phyloP scores from a whole-genome alignment of 2,329 filamentous ascomycete genomes.

The Curvularia spicifera region DNA sequence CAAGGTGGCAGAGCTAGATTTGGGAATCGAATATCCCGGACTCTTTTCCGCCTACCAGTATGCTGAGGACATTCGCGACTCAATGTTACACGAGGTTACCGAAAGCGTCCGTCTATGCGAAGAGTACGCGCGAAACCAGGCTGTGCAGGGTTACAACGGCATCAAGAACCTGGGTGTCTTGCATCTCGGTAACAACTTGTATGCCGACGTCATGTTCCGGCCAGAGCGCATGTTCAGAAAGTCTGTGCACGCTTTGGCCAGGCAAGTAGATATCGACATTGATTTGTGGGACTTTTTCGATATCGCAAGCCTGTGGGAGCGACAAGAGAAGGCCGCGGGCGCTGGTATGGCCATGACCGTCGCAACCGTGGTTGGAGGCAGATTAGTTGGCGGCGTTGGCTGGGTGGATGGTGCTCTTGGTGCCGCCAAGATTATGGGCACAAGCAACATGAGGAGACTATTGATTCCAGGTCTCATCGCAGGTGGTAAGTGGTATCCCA shows the following conservation, averaged over 20 bases:
- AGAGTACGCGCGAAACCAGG: conserved; percentile 79
- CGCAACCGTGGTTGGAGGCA: conserved; percentile 81
- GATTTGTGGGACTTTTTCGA: conserved; percentile 96
- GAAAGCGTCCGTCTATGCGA: conserved; percentile 80
- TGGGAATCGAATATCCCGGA: conserved; percentile 86
- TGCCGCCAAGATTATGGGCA: conserved; percentile 79
- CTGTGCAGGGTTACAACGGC: conserved; percentile 79
- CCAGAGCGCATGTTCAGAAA: conserved; percentile 93
- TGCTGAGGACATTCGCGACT: conserved; percentile 88
- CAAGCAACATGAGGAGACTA: conserved; percentile 79
- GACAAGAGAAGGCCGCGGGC: conserved; percentile 92
- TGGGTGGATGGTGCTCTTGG: conserved; percentile 90
- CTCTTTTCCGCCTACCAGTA: conserved; percentile 86
- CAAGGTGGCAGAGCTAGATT: conserved; percentile 75
- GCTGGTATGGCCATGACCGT: conserved; percentile 95
- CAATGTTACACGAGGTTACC: conserved; percentile 88
- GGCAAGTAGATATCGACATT: conserved; percentile 85
- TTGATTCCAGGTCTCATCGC: conserved; percentile 80
- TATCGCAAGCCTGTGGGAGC: conserved; percentile 78
- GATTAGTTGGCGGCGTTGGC: conserved; percentile 80
- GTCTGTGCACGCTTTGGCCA: conserved; percentile 78
- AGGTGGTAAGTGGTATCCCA: conserved; percentile 67
- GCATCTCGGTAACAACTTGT: conserved; percentile 85
- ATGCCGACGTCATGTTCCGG: conserved; percentile 80
- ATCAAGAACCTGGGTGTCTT: conserved; percentile 89